Evolutionary conservation across 345 rosid genomes (phyloP).

Genomic region (Excoecaria cochinchinensis): DNA sequence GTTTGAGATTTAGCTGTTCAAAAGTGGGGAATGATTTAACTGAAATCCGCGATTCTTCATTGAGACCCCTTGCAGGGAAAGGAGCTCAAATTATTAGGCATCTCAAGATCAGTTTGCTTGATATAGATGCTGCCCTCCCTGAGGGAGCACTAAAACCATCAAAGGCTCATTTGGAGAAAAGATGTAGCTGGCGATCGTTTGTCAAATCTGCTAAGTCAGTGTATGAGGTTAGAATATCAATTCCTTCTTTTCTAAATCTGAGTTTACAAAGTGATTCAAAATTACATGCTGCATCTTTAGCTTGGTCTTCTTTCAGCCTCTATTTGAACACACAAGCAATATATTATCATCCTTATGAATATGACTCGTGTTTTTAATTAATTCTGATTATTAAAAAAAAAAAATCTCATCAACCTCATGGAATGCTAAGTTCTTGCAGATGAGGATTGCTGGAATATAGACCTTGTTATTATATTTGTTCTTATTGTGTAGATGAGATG

Average conservation of each 20-base stretch:
- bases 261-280: background rate
- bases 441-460: too few species aligned
- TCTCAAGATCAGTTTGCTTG: conserved; percentile 40
- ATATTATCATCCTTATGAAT: background rate
- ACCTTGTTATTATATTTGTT: too few species aligned
- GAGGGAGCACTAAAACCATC: conserved; percentile 35
- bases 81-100: conserved; percentile 32
- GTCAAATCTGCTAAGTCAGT: conserved; percentile 39
- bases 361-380: too few species aligned
- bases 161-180: conserved; percentile 20
- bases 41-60: conserved; percentile 18
- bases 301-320: background rate
- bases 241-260: background rate
- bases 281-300: background rate
- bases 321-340: background rate
- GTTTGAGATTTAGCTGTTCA: conserved; percentile 11
- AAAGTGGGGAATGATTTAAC: conserved; percentile 14
- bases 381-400: too few species aligned
- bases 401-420: too few species aligned
- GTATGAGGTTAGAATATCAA: conserved; percentile 29
- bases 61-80: conserved; percentile 26
- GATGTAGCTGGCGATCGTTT: conserved; percentile 38
- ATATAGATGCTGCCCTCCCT: conserved; percentile 42
- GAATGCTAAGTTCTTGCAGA: too few species aligned
- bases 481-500: too few species aligned